These are phyloP conservation scores for Breviolum minutum DNA, from an alignment of 73 alveolate species.

Conservation along the genomic window DNA sequence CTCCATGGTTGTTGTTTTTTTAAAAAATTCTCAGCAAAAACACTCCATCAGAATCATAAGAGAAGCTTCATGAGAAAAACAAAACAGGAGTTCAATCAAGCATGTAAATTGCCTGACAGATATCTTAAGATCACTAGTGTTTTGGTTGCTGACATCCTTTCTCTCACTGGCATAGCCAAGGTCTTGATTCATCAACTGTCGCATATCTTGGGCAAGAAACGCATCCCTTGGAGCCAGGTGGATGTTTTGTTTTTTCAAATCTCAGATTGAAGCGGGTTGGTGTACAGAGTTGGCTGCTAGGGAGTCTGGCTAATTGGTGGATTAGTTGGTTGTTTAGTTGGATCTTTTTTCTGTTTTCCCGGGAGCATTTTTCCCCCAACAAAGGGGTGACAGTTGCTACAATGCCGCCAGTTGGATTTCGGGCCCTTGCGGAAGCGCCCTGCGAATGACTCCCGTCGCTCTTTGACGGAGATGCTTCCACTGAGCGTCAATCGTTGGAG, in stretches of 20 bases:
- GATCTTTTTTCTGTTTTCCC: too few relatives aligned
- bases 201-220: slow-evolving; percentile 86
- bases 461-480: slow-evolving; percentile 55
- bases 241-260: neutral
- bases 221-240: slow-evolving; percentile 86
- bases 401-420: slow-evolving; percentile 52
- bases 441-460: slow-evolving; percentile 71
- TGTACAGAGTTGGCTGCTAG: too few relatives aligned
- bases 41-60: too few relatives aligned
- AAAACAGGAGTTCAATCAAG: too few relatives aligned
- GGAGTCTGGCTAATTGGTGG: too few relatives aligned
- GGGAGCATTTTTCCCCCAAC: too few relatives aligned
- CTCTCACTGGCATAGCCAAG: neutral
- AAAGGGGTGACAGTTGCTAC: neutral
- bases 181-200: slow-evolving; percentile 86
- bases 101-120: neutral
- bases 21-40: too few relatives aligned
- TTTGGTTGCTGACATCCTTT: neutral
- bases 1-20: too few relatives aligned
- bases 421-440: slow-evolving; percentile 85
- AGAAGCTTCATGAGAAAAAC: neutral
- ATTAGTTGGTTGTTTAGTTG: too few relatives aligned
- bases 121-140: neutral
- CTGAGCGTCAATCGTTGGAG: slow-evolving; percentile 53
- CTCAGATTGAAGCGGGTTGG: too few relatives aligned